A percentile compares a stretch with the other conserved stretches of the same genome.
Evolutionary conservation across 1,139 yeast genomes (phyloP).

Genomic region (Geotrichum bryndzae): DNA sequence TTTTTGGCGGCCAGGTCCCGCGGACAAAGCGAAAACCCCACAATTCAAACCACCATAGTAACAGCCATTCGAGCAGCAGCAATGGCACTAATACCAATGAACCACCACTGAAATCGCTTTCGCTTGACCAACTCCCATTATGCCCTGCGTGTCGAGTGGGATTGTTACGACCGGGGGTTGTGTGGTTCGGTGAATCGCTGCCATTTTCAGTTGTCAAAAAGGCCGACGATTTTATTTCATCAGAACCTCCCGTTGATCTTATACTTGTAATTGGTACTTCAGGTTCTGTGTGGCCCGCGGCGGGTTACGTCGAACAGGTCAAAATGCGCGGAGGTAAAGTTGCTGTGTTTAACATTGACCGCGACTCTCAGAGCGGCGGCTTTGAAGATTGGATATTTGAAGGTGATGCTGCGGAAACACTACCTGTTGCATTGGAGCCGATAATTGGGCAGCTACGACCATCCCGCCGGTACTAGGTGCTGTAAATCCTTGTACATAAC

Average conservation of each 20-base stretch:
- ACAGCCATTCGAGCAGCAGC: neutral
- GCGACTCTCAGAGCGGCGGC: conserved; percentile 42
- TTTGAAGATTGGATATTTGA: conserved; percentile 58
- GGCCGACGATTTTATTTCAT: conserved; percentile 67
- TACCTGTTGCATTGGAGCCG: conserved; percentile 61
- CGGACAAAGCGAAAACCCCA: neutral
- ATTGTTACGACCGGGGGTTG: conserved; percentile 77
- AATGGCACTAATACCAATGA: neutral
- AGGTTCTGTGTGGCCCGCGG: conserved; percentile 85
- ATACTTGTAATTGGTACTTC: conserved; percentile 81
- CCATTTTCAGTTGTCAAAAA: conserved; percentile 56
- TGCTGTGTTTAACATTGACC: conserved; percentile 65
- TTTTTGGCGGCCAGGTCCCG: conserved; percentile 8
- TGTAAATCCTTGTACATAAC: neutral
- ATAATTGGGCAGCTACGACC: conserved; percentile 18
- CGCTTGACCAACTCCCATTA: conserved; percentile 54
- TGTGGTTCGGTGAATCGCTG: conserved; percentile 86
- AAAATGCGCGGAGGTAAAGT: conserved; percentile 69
- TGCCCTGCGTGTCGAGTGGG: conserved; percentile 67
- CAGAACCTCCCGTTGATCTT: conserved; percentile 49
- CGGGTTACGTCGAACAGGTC: conserved; percentile 79
- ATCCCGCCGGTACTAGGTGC: conserved; percentile 5
- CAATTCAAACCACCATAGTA: neutral
- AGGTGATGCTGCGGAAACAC: conserved; percentile 72
- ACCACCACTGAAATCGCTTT: conserved; percentile 29